These are phyloP conservation scores for Mucor lusitanicus DNA, from an alignment of 371 early-diverging fungal genomes.

Conservation along the genomic window DNA sequence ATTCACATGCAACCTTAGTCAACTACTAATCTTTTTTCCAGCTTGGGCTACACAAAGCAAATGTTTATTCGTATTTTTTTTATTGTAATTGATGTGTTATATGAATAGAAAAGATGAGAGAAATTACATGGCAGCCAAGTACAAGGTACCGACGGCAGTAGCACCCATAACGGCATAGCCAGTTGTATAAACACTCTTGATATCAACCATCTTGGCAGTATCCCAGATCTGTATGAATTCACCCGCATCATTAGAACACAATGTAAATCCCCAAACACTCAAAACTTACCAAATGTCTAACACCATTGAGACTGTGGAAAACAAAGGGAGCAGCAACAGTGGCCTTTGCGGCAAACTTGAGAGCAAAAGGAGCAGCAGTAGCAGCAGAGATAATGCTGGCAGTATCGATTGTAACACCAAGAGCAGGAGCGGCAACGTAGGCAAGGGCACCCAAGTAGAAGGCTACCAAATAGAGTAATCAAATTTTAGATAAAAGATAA, in stretches of 20 bases:
- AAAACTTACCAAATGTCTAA: constrained; percentile 78
- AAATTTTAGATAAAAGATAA: neutral
- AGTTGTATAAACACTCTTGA: constrained; percentile 80
- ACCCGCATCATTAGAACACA: neutral
- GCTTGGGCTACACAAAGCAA: neutral
- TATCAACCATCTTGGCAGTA: constrained; percentile 62
- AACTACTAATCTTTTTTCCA: constrained; percentile 3
- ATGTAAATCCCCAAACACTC: neutral
- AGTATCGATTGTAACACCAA: constrained; percentile 63
- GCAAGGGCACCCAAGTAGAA: constrained; percentile 72
- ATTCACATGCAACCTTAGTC: constrained; percentile 4
- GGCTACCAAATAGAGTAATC: constrained; percentile 33
- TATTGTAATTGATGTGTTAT: neutral
- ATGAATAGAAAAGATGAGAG: neutral
- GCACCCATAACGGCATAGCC: constrained; percentile 82
- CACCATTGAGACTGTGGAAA: constrained; percentile 87
- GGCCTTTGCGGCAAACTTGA: constrained; percentile 44
- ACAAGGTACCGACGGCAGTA: constrained; percentile 59
- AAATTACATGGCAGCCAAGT: constrained; percentile 58
- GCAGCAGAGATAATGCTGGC: constrained; percentile 58
- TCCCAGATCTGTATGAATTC: constrained; percentile 79
- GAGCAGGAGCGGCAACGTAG: constrained; percentile 58
- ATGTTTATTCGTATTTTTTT: neutral
- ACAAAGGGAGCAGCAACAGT: constrained; percentile 73
- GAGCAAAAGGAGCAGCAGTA: constrained; percentile 49